A percentile compares a stretch with the other conserved stretches of the same genome.
Conservation (phyloP, 768 basidiomycete species). For the Mycena metata region DNA sequence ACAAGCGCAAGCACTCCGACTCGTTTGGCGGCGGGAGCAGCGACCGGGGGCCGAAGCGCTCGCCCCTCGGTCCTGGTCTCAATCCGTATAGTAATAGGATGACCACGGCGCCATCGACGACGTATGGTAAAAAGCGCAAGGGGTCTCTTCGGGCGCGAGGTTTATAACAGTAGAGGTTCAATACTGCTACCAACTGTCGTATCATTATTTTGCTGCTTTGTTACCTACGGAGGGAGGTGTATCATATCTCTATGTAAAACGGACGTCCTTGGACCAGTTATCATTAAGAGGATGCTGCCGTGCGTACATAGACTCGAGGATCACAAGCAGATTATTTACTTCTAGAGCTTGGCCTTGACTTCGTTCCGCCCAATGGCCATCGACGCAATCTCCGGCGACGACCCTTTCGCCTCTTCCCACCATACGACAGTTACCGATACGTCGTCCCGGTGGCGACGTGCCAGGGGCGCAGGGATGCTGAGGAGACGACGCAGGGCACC, state of each 20-base stretch:
- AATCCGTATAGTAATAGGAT: constrained; percentile 31
- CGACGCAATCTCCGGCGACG: constrained; percentile 48
- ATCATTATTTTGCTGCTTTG: constrained; percentile 25
- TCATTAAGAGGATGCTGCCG: not conserved
- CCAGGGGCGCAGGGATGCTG: constrained; percentile 87
- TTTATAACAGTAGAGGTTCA: no score
- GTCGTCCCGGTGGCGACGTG: constrained; percentile 86
- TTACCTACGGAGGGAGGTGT: not conserved
- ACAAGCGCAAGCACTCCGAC: constrained; percentile 37
- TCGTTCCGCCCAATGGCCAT: constrained; percentile 40
- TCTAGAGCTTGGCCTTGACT: constrained; percentile 68
- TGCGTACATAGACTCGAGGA: no score
- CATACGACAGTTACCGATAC: constrained; percentile 87
- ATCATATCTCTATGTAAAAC: constrained; percentile 1
- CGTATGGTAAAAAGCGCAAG: constrained; percentile 20
- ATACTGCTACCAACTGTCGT: constrained; percentile 8
- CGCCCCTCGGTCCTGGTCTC: constrained; percentile 29
- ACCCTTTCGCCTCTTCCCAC: constrained; percentile 78
- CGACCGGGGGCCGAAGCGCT: constrained; percentile 34
- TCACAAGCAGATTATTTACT: not conserved
- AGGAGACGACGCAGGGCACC: constrained; percentile 68
- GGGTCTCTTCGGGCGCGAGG: constrained; percentile 7
- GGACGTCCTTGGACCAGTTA: not conserved
- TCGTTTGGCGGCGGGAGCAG: constrained; percentile 17
- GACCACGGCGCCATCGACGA: not conserved